Base-by-base conservation (phyloP, 1,139 yeast species). In the Debaryomyces subglobosus region DNA sequence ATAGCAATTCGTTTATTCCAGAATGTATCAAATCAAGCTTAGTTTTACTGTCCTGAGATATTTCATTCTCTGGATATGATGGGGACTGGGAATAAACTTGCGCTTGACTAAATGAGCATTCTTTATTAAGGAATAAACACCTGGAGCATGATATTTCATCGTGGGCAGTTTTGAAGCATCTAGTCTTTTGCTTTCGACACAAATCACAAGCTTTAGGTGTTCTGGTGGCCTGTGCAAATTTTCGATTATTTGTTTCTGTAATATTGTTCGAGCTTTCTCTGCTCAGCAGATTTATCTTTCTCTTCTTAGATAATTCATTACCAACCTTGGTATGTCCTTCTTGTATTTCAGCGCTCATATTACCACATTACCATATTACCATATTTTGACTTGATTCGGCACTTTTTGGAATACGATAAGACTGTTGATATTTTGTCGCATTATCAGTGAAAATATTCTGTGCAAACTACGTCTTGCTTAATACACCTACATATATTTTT, bases 171-270 rank as follows among this genome's bases (percentile, higher is more conserved):
- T 82, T 70, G 54, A 84, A 76, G 56, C 90, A 85, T 48, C 87
- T 63, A 1, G 89, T 83, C 63, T 85, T 85, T 59, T 81, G 87
- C 52, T 68, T 74, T 34, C 89, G 68, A 58, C 90, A 85, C 20
- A 71, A 63, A 3, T 74, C 76, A 60, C 90, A 85, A 0, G 90
- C 90, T 52, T 72, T 72, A 4, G 78, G 60, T 0, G 85, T 81
- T 44, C 88, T 59, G 1, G 81, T 46, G 20, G 47, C 47, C 27
- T 45, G 47, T 21, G 36, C 47, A 33, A 29, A 32, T 25, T 33
- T 45, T 5, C 47, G 32, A 16, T 39, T 45, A 39, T 25, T 45
- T n/a, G 39, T 20, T 37, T 20, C 36, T 13, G 9, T 24, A 20
- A 12, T 10, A 4, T 18, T 18, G 10, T 16, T 16, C 12, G 13